Conservation (phyloP, 2,329 filamentous ascomycete species). For the Calonectria fujianensis region DNA sequence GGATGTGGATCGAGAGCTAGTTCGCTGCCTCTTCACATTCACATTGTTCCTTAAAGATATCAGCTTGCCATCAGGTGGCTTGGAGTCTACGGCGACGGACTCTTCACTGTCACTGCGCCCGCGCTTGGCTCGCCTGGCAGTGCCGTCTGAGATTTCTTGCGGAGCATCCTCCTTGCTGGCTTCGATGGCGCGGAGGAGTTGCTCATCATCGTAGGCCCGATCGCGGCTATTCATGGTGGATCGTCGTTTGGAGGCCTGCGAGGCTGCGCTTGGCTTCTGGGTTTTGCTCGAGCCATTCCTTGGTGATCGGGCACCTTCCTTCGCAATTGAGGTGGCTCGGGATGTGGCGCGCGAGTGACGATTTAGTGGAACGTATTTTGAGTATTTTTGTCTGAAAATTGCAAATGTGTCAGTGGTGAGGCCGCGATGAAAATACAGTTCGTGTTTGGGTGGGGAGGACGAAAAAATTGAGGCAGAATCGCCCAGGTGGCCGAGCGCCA, state of each 20-base stretch:
- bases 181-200: slow-evolving; percentile 91
- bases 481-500: slow-evolving; percentile 7
- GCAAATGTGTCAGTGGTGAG: slow-evolving; percentile 61
- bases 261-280: slow-evolving; percentile 70
- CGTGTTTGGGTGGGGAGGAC: slow-evolving; percentile 8
- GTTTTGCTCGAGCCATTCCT: slow-evolving; percentile 77
- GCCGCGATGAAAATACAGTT: slow-evolving; percentile 26
- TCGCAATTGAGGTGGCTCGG: slow-evolving; percentile 77
- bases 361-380: slow-evolving; percentile 78
- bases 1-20: slow-evolving; percentile 83
- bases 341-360: slow-evolving; percentile 74
- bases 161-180: slow-evolving; percentile 90
- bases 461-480: slow-evolving; percentile 23
- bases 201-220: slow-evolving; percentile 95
- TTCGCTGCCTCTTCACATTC: slow-evolving; percentile 87
- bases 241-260: slow-evolving; percentile 82
- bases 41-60: slow-evolving; percentile 77
- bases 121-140: slow-evolving; percentile 83
- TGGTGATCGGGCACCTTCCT: slow-evolving; percentile 71
- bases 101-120: slow-evolving; percentile 94
- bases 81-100: slow-evolving; percentile 73
- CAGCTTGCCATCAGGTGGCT: slow-evolving; percentile 49
- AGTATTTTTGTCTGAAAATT: slow-evolving; percentile 76
- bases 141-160: slow-evolving; percentile 69
- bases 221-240: slow-evolving; percentile 98